phyloP scores from a whole-genome alignment of 768 basidiomycete genomes.

The Suillus spraguei region DNA sequence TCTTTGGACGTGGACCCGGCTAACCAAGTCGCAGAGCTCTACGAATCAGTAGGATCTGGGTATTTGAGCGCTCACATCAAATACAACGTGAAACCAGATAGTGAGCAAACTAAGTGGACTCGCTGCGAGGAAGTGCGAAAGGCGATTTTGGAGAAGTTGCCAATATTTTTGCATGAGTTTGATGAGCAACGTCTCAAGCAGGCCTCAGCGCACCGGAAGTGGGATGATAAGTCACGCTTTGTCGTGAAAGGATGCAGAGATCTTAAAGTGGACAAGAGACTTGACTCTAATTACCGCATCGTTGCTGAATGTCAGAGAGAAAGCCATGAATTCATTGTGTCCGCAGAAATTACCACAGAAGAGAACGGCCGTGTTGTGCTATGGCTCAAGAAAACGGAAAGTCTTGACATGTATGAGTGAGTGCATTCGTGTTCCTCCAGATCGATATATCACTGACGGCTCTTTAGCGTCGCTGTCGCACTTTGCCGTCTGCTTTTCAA shows the following conservation, averaged over 20 bases:
- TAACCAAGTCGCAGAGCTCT: slow-evolving; percentile 53
- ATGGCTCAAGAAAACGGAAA: slow-evolving; percentile 43
- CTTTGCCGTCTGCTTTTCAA: slow-evolving; percentile 78
- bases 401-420: slow-evolving; percentile 80
- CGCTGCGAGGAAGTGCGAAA: slow-evolving; percentile 51
- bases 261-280: slow-evolving; percentile 56
- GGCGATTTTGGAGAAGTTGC: slow-evolving; percentile 73
- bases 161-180: slow-evolving; percentile 87
- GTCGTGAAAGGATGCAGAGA: slow-evolving; percentile 65
- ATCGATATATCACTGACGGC: slow-evolving; percentile 7
- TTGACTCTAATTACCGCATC: slow-evolving; percentile 46
- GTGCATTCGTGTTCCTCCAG: slow-evolving; percentile 44
- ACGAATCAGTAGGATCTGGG: slow-evolving; percentile 68
- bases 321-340: slow-evolving; percentile 45
- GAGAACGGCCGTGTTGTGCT: slow-evolving; percentile 61
- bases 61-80: slow-evolving; percentile 69
- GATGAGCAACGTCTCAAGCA: slow-evolving; percentile 53
- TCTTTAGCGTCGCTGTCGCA: slow-evolving; percentile 70
- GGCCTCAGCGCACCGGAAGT: slow-evolving; percentile 55
- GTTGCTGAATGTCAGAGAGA: neutral
- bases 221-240: slow-evolving; percentile 59
- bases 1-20: neutral
- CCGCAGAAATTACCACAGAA: slow-evolving; percentile 50
- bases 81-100: slow-evolving; percentile 64
- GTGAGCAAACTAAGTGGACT: slow-evolving; percentile 40